Percentiles rank a stretch among this genome's conserved stretches.
Conservation (phyloP, 257 asterid genomes). For the Solanum commersonii region DNA sequence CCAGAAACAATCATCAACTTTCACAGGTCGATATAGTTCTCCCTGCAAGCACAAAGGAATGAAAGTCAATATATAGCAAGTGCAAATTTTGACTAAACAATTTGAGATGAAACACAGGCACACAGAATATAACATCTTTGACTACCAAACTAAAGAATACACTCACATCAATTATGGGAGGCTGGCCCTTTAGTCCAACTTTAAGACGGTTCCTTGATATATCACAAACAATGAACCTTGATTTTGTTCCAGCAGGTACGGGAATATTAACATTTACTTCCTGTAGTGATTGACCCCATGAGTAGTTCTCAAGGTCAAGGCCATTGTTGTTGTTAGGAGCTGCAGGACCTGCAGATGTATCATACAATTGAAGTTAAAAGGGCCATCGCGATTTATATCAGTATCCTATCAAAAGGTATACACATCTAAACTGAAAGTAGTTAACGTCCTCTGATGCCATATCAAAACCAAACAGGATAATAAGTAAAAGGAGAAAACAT, state of each 20-base stretch:
- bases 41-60: constrained; percentile 39
- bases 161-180: constrained; percentile 34
- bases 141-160: not conserved
- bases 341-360: constrained; percentile 16
- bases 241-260: constrained; percentile 45
- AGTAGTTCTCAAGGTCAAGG: constrained; percentile 67
- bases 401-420: not conserved
- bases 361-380: not conserved
- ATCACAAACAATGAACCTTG: constrained; percentile 29
- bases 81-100: not conserved
- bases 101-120: not conserved
- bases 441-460: not conserved
- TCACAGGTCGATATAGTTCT: constrained; percentile 49
- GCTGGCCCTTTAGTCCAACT: constrained; percentile 38
- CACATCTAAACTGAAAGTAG: not conserved
- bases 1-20: constrained; percentile 83
- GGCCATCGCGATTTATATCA: not conserved
- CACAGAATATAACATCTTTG: not conserved
- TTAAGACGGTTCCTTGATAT: constrained; percentile 26
- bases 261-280: constrained; percentile 63
- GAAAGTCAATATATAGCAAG: not conserved
- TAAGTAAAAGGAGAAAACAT: not conserved
- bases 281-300: constrained; percentile 75
- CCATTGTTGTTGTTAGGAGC: constrained; percentile 69
- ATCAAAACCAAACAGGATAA: not conserved